Base-by-base conservation (phyloP, 2,329 filamentous ascomycete genomes). In the Fusarium torreyae region DNA sequence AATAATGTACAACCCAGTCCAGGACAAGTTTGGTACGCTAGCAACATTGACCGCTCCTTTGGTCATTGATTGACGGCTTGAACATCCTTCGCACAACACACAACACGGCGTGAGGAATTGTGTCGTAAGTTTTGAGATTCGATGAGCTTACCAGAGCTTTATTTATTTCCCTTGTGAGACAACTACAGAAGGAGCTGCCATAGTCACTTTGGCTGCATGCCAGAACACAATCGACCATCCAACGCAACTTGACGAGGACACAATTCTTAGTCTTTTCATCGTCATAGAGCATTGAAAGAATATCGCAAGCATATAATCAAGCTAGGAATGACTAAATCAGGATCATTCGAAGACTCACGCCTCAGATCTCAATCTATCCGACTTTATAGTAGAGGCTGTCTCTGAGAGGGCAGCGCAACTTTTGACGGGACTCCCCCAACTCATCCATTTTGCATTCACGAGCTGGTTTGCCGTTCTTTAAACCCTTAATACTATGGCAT, bases 401-500 rank as follows among this genome's bases (percentile, higher is more conserved):
- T 84, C 82, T 60, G 39, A 61, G 2, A 72, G 81, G 54, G 72
- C 84, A 42, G 82, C 81, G 6, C 70, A 70, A 7, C 80, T 81
- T 43, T 15, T 84, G 20, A 72, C 85, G 5, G 76, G 82, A 54
- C 72, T 85, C 2, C 78, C 74, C 3, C 68, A 31, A 7, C 63
- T 73, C 26, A 28, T 1, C 76, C 70, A 0, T 81, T 85, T 22
- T 28, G 73, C 9, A 66, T 26, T 4, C 78, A 75, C 69, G 54
- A 69, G 31, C 76, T 81, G 6, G 63, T 44, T 9, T 67, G 71
- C 26, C 73, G 80, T n/a, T 81, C 81, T 4, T 4, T 57, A 85
- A 5, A 81, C 79, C 4, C 73, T 77, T 3, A 81, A 82, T 55
- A 83, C 85, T 80, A 83, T 53, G 77, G 82, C 18, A 73, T 81